Evolutionary conservation across 495 filamentous ascomycete species (phyloP).

Genomic region (Annulohypoxylon moriforme): DNA sequence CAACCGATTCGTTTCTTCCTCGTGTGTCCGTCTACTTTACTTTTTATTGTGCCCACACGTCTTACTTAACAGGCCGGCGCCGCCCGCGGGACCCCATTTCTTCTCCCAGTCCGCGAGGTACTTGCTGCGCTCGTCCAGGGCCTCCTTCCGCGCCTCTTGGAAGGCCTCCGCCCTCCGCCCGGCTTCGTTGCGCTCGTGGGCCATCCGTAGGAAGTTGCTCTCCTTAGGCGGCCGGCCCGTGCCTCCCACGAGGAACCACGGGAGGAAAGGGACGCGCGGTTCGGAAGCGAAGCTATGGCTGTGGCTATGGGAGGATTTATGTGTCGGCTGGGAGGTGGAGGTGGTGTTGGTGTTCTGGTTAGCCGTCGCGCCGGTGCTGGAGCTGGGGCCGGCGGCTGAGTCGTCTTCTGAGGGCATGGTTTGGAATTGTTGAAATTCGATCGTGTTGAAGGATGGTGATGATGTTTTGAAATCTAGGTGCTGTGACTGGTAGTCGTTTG

Average conservation of each 20-base stretch:
- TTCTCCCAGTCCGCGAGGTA: slow-evolving; percentile 20
- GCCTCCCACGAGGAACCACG: slow-evolving; percentile 35
- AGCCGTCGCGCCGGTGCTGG: background rate
- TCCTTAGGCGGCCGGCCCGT: slow-evolving; percentile 27
- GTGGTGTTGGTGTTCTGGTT: background rate
- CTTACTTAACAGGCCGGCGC: background rate
- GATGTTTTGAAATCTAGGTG: background rate
- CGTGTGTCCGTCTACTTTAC: background rate
- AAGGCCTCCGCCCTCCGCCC: background rate
- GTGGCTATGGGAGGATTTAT: background rate
- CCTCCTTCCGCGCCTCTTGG: slow-evolving; percentile 12
- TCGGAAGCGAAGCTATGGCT: background rate
- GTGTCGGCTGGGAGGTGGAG: background rate
- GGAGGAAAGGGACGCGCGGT: background rate
- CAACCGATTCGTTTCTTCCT: background rate
- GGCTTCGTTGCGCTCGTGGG: slow-evolving; percentile 33
- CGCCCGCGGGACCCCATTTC: slow-evolving; percentile 28
- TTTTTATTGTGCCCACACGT: background rate
- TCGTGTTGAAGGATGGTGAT: too few species aligned
- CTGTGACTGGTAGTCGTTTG: background rate
- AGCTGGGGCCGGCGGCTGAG: background rate
- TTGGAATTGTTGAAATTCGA: background rate
- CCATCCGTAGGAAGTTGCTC: slow-evolving; percentile 27
- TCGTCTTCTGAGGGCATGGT: background rate
- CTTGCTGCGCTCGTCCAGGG: slow-evolving; percentile 2